phyloP scores from a whole-genome alignment of 2,329 filamentous ascomycete genomes.

The Periconia sp. region DNA sequence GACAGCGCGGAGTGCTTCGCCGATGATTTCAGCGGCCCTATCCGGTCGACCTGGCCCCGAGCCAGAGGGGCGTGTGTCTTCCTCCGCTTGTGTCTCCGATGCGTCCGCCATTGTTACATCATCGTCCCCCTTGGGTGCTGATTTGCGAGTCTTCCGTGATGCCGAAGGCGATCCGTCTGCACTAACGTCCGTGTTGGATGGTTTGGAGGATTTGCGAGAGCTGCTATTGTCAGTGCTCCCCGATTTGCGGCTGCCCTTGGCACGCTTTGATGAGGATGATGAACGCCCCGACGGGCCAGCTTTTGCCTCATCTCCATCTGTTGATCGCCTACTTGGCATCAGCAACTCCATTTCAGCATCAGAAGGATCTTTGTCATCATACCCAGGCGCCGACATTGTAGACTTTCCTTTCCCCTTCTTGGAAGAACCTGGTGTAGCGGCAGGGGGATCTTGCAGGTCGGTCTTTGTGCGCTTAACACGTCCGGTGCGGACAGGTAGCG shows the following conservation, averaged over 20 bases:
- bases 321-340: conserved; percentile 56
- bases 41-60: conserved; percentile 33
- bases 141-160: conserved; percentile 37
- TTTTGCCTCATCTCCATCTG: conserved; percentile 65
- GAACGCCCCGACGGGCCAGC: conserved; percentile 56
- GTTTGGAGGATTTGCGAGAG: conserved; percentile 17
- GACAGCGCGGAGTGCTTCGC: conserved; percentile 60
- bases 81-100: conserved; percentile 61
- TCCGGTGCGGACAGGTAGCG: conserved; percentile 38
- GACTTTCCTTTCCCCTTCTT: conserved; percentile 63
- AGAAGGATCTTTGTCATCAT: conserved; percentile 35
- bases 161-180: conserved; percentile 29
- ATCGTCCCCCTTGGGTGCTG: conserved; percentile 59
- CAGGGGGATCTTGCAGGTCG: conserved; percentile 56
- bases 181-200: conserved; percentile 22
- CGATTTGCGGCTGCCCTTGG: conserved; percentile 76
- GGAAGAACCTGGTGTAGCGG: conserved; percentile 49
- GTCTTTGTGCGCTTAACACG: conserved; percentile 62
- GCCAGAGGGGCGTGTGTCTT: conserved; percentile 33
- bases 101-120: conserved; percentile 74
- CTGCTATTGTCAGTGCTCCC: conserved; percentile 52
- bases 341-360: conserved; percentile 8
- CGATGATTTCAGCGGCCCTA: conserved; percentile 62
- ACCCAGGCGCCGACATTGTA: conserved; percentile 75
- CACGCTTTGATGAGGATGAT: conserved; percentile 68